phyloP scores from a whole-genome alignment of 345 rosid genomes.

The Aquilaria yunnanensis region DNA sequence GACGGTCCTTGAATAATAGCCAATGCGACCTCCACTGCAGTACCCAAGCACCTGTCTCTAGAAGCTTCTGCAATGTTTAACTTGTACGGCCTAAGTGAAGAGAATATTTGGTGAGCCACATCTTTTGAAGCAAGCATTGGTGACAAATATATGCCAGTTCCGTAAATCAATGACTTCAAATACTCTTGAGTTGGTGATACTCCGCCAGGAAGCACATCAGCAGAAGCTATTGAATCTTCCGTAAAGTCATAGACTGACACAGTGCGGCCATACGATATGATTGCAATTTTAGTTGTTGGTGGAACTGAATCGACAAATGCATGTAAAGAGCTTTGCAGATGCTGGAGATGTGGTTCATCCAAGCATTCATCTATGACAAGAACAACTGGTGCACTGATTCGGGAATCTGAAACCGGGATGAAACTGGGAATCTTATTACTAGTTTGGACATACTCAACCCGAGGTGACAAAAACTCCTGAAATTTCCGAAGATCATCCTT shows the following conservation, averaged over 20 bases:
- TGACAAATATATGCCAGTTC: constrained; percentile 88
- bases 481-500: constrained; percentile 66
- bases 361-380: constrained; percentile 97
- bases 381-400: constrained; percentile 73
- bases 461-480: constrained; percentile 70
- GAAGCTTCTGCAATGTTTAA: constrained; percentile 69
- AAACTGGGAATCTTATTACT: constrained; percentile 83
- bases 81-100: constrained; percentile 83
- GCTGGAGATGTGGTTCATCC: constrained; percentile 95
- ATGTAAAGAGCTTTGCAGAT: constrained; percentile 94
- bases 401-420: constrained; percentile 83
- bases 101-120: constrained; percentile 85
- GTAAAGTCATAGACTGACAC: constrained; percentile 92
- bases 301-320: constrained; percentile 89
- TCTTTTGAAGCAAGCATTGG: constrained; percentile 94
- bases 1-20: constrained; percentile 91
- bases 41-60: constrained; percentile 88
- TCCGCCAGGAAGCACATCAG: constrained; percentile 95
- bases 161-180: constrained; percentile 80
- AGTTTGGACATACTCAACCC: constrained; percentile 83
- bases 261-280: constrained; percentile 73
- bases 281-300: constrained; percentile 76
- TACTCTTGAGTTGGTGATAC: constrained; percentile 66
- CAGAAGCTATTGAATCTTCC: constrained; percentile 86
- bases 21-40: constrained; percentile 90